Conservation (phyloP, 2,329 filamentous ascomycete genomes). For the Microcyclospora tardicrescens region DNA sequence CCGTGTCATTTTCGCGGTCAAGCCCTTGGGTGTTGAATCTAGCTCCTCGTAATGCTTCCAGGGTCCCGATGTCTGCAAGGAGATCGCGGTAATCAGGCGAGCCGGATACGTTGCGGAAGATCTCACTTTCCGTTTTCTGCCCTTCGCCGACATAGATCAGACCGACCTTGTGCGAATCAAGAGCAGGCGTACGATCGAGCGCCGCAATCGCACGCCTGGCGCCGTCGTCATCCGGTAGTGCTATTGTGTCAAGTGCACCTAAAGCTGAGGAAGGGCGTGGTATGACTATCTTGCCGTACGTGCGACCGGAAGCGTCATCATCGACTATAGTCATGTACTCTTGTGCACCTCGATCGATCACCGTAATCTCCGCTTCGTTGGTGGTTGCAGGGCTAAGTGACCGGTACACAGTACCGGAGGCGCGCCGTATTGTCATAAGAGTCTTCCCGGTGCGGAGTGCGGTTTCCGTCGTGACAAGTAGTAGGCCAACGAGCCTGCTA, state of each 20-base stretch:
- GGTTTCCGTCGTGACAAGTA: conserved; percentile 62
- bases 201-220: conserved; percentile 59
- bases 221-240: conserved; percentile 50
- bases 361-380: conserved; percentile 11
- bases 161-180: conserved; percentile 91
- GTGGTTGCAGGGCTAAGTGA: conserved; percentile 4
- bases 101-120: conserved; percentile 74
- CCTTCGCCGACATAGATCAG: conserved; percentile 85
- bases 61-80: conserved; percentile 64
- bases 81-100: conserved; percentile 83
- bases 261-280: conserved; percentile 17
- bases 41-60: conserved; percentile 68
- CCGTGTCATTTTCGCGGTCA: conserved; percentile 61
- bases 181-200: conserved; percentile 78
- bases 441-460: conserved; percentile 31
- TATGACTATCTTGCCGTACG: conserved; percentile 40
- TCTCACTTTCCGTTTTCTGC: conserved; percentile 70
- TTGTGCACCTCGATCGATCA: conserved; percentile 1
- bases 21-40: conserved; percentile 89
- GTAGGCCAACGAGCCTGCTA: conserved; percentile 61
- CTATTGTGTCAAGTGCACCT: conserved; percentile 35
- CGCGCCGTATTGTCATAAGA: conserved; percentile 19
- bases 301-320: conserved; percentile 12
- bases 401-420: conserved; percentile 17
- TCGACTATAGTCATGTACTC: conserved; percentile 18